Percentiles rank a stretch among this genome's conserved stretches.
Evolutionary conservation across 2,329 filamentous ascomycete species (phyloP).

Genomic region (Aureobasidium sp.): DNA sequence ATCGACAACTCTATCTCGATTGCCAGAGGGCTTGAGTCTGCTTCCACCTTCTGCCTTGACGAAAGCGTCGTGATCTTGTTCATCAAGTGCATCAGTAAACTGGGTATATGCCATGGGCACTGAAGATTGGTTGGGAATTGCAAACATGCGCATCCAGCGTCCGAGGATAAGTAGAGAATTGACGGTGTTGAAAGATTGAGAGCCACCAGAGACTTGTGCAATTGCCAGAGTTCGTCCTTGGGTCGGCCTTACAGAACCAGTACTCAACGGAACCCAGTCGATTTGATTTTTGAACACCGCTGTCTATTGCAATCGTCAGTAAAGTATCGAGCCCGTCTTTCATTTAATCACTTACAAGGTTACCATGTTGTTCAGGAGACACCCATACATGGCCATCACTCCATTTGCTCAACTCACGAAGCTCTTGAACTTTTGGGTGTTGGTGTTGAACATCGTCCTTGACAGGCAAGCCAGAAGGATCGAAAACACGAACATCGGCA

Average conservation of each 20-base stretch:
- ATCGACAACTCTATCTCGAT: constrained; percentile 53
- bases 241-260: constrained; percentile 54
- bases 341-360: constrained; percentile 35
- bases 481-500: constrained; percentile 56
- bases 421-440: constrained; percentile 54
- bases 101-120: constrained; percentile 56
- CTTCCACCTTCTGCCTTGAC: constrained; percentile 32
- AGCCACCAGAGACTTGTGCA: constrained; percentile 55
- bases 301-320: constrained; percentile 31
- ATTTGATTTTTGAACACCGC: constrained; percentile 63
- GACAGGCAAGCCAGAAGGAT: constrained; percentile 51
- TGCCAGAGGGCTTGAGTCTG: constrained; percentile 46
- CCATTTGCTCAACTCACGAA: constrained; percentile 53
- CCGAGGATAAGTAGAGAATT: constrained; percentile 57
- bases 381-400: constrained; percentile 60
- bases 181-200: constrained; percentile 59
- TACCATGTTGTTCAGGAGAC: constrained; percentile 59
- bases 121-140: constrained; percentile 57
- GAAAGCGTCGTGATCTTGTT: constrained; percentile 17
- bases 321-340: background rate
- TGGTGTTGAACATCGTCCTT: constrained; percentile 52
- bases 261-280: constrained; percentile 58
- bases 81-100: constrained; percentile 43
- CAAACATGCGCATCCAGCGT: constrained; percentile 63
- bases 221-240: constrained; percentile 57